Conservation (phyloP, 306 rosid genomes). For the Psophocarpus tetragonolobus region DNA sequence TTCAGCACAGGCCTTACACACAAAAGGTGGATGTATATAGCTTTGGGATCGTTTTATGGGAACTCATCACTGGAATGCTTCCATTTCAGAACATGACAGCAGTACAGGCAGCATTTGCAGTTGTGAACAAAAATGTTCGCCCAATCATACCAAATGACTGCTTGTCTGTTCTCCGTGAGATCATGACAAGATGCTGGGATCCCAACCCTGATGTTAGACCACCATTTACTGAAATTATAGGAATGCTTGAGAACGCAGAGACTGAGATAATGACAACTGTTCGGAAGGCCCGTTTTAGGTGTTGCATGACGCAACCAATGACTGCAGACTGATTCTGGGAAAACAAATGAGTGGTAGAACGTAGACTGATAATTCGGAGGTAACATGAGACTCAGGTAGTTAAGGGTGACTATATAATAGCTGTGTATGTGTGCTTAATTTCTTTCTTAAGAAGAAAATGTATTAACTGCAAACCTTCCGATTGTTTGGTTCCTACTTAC, state of each 20-base stretch:
- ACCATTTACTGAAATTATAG: constrained; percentile 76
- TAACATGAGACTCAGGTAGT: constrained; percentile 37
- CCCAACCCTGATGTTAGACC: constrained; percentile 96
- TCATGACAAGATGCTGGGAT: constrained; percentile 99
- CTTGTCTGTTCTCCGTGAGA: constrained; percentile 83
- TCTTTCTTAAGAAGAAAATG: constrained; percentile 39
- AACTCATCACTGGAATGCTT: constrained; percentile 94
- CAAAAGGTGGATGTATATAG: constrained; percentile 96
- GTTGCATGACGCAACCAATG: constrained; percentile 92
- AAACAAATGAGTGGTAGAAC: constrained; percentile 42
- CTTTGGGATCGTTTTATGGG: constrained; percentile 99
- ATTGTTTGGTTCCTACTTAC: constrained; percentile 54
- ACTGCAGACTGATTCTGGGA: constrained; percentile 72
- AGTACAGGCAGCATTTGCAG: constrained; percentile 99
- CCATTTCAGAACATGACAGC: constrained; percentile 99
- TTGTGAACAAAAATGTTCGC: constrained; percentile 86
- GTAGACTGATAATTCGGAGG: constrained; percentile 40
- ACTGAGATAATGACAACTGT: constrained; percentile 88
- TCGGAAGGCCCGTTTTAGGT: constrained; percentile 96
- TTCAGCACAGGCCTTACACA: constrained; percentile 98
- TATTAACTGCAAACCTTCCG: constrained; percentile 45
- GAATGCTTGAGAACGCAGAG: constrained; percentile 93
- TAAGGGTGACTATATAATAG: constrained; percentile 51
- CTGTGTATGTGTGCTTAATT: constrained; percentile 61
- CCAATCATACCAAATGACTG: constrained; percentile 85